Conservation (phyloP, 2,329 filamentous ascomycete genomes). For the Pyrenophora graminea region DNA sequence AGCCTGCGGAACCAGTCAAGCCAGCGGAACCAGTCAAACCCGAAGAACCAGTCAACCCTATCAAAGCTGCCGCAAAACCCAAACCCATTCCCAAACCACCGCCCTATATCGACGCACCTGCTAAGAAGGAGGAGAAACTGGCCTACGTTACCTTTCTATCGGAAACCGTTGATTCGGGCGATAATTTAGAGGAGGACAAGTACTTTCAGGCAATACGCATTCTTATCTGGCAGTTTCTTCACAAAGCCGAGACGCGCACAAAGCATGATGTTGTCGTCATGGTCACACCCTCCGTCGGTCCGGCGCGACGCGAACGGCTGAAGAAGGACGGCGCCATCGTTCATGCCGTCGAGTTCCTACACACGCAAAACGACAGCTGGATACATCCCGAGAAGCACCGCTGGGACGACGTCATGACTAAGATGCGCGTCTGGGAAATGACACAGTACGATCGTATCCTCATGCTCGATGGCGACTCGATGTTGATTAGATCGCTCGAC, state of each 20-base stretch:
- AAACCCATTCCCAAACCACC: not conserved
- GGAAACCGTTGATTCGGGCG: slow-evolving; percentile 17
- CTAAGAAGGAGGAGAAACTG: slow-evolving; percentile 5
- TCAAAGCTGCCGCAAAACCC: too few relatives aligned
- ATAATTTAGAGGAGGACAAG: slow-evolving; percentile 31
- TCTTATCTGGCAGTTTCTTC: slow-evolving; percentile 39
- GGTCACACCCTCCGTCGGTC: slow-evolving; percentile 30
- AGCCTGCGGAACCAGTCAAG: too few relatives aligned
- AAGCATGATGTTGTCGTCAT: slow-evolving; percentile 34
- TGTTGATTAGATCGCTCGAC: slow-evolving; percentile 38
- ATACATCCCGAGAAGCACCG: slow-evolving; percentile 17
- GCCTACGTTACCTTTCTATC: slow-evolving; percentile 36
- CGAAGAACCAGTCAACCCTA: not conserved
- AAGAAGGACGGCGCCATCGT: slow-evolving; percentile 35
- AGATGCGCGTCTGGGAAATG: slow-evolving; percentile 47
- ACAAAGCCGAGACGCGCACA: slow-evolving; percentile 28
- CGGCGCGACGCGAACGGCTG: slow-evolving; percentile 25
- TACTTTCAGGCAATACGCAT: slow-evolving; percentile 37
- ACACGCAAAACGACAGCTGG: slow-evolving; percentile 22
- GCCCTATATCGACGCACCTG: not conserved
- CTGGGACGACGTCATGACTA: slow-evolving; percentile 47
- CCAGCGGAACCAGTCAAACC: too few relatives aligned
- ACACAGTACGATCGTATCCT: slow-evolving; percentile 42
- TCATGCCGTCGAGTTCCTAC: slow-evolving; percentile 28
- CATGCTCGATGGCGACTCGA: slow-evolving; percentile 45